Conservation (phyloP, 78 protist species). For the slime mould (Dictyostelium discoideum) region DNA sequence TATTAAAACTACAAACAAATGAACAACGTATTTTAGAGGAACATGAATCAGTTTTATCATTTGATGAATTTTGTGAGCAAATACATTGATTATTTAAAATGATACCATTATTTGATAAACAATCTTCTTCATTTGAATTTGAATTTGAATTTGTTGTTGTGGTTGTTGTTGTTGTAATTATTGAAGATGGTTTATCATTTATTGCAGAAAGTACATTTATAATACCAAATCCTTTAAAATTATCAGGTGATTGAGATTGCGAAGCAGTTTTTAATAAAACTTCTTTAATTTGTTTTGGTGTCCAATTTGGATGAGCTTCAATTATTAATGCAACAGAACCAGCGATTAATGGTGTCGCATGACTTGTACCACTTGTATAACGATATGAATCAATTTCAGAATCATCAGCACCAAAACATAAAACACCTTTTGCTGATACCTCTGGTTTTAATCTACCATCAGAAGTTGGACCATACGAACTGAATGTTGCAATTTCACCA, state of each 20-base stretch:
- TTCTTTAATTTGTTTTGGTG: slow-evolving; percentile 46
- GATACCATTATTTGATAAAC: background rate
- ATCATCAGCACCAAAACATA: slow-evolving; percentile 27
- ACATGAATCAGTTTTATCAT: background rate
- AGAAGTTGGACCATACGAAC: slow-evolving; percentile 74
- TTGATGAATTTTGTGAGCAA: background rate
- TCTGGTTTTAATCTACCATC: slow-evolving; percentile 83
- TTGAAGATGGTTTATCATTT: background rate
- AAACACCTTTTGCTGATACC: slow-evolving; percentile 43
- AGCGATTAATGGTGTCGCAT: slow-evolving; percentile 75
- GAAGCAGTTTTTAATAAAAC: slow-evolving; percentile 7
- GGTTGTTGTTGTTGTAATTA: background rate
- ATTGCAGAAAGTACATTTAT: slow-evolving; percentile 20
- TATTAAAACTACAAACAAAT: slow-evolving; percentile 26
- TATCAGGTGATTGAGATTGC: background rate
- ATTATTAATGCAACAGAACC: slow-evolving; percentile 62
- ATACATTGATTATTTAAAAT: background rate
- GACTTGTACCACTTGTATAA: slow-evolving; percentile 59
- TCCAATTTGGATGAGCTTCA: slow-evolving; percentile 69
- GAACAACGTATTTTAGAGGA: slow-evolving; percentile 1
- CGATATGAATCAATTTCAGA: background rate
- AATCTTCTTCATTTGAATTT: background rate
- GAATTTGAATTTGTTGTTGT: background rate
- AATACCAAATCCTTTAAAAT: slow-evolving; percentile 62
- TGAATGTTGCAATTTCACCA: slow-evolving; percentile 43